These are phyloP conservation scores for Boletus nobilissimus DNA, from an alignment of 1,284 basidiomycete species.

Conservation along the genomic window DNA sequence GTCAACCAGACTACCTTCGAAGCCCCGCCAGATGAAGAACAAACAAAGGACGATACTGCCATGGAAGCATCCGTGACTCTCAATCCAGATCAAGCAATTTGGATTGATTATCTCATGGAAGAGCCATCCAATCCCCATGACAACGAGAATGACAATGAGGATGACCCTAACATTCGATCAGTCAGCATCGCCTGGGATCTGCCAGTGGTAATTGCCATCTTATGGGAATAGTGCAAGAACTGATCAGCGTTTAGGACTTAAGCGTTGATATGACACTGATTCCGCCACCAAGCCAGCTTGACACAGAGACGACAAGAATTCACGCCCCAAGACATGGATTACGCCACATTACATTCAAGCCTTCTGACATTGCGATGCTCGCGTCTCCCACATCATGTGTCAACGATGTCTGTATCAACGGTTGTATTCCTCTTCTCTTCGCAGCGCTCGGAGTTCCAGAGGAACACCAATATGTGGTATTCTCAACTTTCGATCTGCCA, in stretches of 20 bases:
- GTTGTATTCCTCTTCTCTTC: constrained; percentile 25
- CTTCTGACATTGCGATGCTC: constrained; percentile 22
- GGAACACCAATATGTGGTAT: not conserved
- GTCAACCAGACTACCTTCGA: constrained; percentile 6
- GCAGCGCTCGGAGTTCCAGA: not conserved
- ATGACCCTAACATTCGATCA: not conserved
- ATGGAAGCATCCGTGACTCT: not conserved
- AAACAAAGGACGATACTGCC: not conserved
- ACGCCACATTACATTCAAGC: constrained; percentile 6
- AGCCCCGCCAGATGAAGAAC: not conserved
- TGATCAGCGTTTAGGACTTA: not conserved
- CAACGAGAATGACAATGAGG: not conserved
- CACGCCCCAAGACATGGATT: not conserved
- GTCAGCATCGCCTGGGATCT: not conserved
- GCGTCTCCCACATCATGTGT: constrained; percentile 1
- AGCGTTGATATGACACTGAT: not conserved
- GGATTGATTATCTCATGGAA: not conserved
- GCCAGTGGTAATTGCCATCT: not conserved
- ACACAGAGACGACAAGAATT: not conserved
- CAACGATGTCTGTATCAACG: constrained; percentile 33
- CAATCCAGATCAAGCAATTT: not conserved
- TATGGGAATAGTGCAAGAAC: not conserved
- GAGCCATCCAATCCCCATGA: not conserved
- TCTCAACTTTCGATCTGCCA: constrained; percentile 28
- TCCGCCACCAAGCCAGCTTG: not conserved